Evolutionary conservation across 1,139 yeast genomes (phyloP), one percentile per base, ranked within the genome.

Genomic region (Geotrichum phurueaensis): DNA sequence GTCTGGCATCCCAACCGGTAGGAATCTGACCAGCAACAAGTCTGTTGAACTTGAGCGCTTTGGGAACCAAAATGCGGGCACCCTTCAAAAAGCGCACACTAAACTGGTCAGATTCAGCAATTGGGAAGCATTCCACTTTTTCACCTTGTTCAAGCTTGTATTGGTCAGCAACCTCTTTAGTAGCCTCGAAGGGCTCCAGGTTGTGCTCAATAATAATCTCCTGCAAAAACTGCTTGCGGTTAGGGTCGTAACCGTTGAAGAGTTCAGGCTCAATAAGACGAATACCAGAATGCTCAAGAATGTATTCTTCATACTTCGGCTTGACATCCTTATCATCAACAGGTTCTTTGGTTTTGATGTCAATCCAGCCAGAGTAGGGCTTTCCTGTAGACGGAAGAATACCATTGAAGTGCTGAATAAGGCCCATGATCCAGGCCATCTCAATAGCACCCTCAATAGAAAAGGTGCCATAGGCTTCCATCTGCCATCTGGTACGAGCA

Each of bases 351-450:
- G 97, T 85, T 83, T 94, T 92, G 67, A 96, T 86, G 73, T 94
- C 99, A 68, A 94, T 89, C 99, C 99, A 94, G 68, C 98, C 98
- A 61, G 95, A 81, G 80, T 91, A 91, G 63, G 83, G 83, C 73
- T 79, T 79, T 96, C 96, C 84, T 92, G 92, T 75, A 92, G 82
- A 75, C 84, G 84, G 78, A 90, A 94, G 78, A 92, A n/a, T n/a
- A n/a, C 97, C 98, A 68, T 89, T 90, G 75, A 86, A 91, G 80
- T 94, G 94, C 77, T 89, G 89, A 79, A 94, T 91, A 75, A 88
- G 83, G 68, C 98, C 98, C 98, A 94, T 94, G 69, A 94, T 91
- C 98, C 98, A 94, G 59, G 99, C 98, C 96, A 94, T 92, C 80
- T 94, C 99, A 73, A 94, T 88, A 72, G 97, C 88, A 73, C 99